Evolutionary conservation across 2,329 filamentous ascomycete species (phyloP).

Genomic region (Gremmenia infestans): DNA sequence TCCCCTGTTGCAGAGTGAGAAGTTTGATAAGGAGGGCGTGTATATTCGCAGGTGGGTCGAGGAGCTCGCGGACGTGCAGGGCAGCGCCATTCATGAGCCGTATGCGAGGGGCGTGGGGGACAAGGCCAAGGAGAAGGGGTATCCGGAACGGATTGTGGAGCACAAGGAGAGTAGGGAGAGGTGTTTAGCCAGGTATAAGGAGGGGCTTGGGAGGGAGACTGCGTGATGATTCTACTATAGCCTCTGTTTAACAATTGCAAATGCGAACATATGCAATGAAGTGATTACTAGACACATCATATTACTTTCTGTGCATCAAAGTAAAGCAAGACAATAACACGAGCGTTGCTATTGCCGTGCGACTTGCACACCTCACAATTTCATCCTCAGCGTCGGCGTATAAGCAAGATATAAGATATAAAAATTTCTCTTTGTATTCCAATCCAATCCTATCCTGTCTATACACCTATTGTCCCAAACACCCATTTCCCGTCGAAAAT

Average conservation of each 20-base stretch:
- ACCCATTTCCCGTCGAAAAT: background rate
- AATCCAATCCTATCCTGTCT: background rate
- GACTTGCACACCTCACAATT: too few species aligned
- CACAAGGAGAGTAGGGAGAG: conserved; percentile 65
- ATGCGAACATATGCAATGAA: background rate
- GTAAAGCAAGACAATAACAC: background rate
- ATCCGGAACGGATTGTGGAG: conserved; percentile 70
- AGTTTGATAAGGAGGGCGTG: conserved; percentile 71
- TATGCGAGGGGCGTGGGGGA: conserved; percentile 58
- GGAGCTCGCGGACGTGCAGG: conserved; percentile 60
- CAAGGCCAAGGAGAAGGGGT: conserved; percentile 60
- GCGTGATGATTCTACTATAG: conserved; percentile 1
- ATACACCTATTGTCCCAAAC: background rate
- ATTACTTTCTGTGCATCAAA: too few species aligned
- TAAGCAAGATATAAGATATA: too few species aligned
- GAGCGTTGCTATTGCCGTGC: too few species aligned
- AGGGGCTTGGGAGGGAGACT: conserved; percentile 48
- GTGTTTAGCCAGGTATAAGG: conserved; percentile 67
- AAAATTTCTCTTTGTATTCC: too few species aligned
- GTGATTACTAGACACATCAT: background rate
- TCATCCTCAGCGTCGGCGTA: too few species aligned
- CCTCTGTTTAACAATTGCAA: background rate
- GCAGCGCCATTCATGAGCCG: conserved; percentile 74
- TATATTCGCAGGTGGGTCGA: conserved; percentile 83
- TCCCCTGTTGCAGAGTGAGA: conserved; percentile 77